A percentile compares a stretch with the other conserved stretches of the same genome.
Conservation (phyloP, 78 protist genomes). For the Polysphondylium violaceum region DNA sequence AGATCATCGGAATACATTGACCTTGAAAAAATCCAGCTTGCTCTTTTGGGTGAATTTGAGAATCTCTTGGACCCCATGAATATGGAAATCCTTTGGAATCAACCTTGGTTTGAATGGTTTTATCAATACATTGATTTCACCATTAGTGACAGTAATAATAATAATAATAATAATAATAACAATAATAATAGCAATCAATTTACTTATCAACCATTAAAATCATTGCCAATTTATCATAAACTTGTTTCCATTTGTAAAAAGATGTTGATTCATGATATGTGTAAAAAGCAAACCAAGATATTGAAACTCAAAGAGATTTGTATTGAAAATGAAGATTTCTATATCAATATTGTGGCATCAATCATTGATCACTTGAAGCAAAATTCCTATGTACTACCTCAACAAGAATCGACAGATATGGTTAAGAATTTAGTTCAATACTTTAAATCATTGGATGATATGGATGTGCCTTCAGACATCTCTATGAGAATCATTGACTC, state of each 20-base stretch:
- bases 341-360: constrained; percentile 49
- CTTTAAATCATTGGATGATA: constrained; percentile 59
- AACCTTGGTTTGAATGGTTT: constrained; percentile 75
- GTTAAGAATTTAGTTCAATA: constrained; percentile 52
- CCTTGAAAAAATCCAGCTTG: constrained; percentile 29
- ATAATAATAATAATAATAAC: not conserved
- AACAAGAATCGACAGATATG: constrained; percentile 33
- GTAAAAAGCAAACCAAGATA: constrained; percentile 43
- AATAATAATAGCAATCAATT: constrained; percentile 12
- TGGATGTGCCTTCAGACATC: constrained; percentile 48
- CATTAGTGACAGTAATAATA: not conserved
- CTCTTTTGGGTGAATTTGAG: constrained; percentile 1
- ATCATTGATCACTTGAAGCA: constrained; percentile 44
- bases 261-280: constrained; percentile 31
- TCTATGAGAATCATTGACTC: constrained; percentile 64
- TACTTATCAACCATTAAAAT: too few species aligned
- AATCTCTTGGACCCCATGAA: constrained; percentile 22
- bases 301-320: constrained; percentile 61
- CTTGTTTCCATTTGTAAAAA: constrained; percentile 37
- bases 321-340: constrained; percentile 63
- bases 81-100: constrained; percentile 72
- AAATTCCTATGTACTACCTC: constrained; percentile 38
- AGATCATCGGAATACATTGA: constrained; percentile 12
- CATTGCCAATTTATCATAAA: constrained; percentile 24
- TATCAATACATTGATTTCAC: constrained; percentile 37